Conservation (phyloP, 2,329 filamentous ascomycete species). For the Colletotrichum coccodes region DNA sequence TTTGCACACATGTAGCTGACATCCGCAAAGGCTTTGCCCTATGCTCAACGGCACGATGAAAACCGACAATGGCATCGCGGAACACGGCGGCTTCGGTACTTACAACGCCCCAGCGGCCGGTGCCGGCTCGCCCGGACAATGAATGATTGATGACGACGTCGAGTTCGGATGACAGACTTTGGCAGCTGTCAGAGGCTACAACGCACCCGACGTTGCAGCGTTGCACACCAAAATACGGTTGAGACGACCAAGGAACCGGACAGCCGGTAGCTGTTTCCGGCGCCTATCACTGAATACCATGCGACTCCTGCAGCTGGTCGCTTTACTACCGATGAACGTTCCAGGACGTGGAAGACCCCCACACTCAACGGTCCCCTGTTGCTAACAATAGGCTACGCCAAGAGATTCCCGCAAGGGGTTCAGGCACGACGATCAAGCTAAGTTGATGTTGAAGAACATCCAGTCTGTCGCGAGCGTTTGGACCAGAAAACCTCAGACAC, state of each 20-base stretch:
- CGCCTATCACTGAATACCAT: conserved; percentile 1
- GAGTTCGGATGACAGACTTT: neutral
- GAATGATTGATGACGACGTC: neutral
- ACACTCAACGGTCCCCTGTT: conserved; percentile 18
- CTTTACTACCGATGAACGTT: conserved; percentile 27
- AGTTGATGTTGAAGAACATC: conserved; percentile 1
- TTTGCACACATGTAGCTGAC: conserved; percentile 39
- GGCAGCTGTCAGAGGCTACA: conserved; percentile 5
- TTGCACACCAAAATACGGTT: conserved; percentile 14
- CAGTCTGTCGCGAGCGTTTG: conserved; percentile 4
- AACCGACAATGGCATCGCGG: conserved; percentile 62
- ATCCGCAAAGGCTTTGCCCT: conserved; percentile 75
- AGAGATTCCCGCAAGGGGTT: conserved; percentile 13
- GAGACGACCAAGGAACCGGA: conserved; percentile 19
- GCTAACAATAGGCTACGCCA: conserved; percentile 28
- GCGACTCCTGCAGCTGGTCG: conserved; percentile 8
- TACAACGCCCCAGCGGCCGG: conserved; percentile 53
- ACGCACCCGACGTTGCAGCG: conserved; percentile 2
- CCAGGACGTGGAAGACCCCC: conserved; percentile 23
- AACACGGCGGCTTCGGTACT: conserved; percentile 69
- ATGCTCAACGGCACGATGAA: conserved; percentile 87
- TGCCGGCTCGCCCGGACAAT: conserved; percentile 45
- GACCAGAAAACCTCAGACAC: conserved; percentile 9
- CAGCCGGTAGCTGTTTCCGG: conserved; percentile 19
- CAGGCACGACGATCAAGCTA: conserved; percentile 12